Conservation (phyloP, 305 asterid species). For the Ilex paraguariensis region DNA sequence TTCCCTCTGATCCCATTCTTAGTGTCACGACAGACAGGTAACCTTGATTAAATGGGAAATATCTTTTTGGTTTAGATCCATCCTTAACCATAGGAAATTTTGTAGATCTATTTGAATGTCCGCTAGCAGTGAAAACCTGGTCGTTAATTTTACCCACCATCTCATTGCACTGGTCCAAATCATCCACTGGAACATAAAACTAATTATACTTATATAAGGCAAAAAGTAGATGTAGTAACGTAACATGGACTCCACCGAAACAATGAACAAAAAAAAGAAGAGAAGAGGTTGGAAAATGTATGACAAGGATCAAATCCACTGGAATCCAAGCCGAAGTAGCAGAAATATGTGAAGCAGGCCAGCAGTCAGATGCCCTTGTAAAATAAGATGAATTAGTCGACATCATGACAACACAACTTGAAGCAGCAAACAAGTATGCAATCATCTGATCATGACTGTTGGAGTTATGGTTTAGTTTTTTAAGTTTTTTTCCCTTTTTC, state of each 20-base stretch:
- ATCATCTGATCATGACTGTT: too few species aligned
- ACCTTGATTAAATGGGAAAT: conserved; percentile 89
- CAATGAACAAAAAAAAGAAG: conserved; percentile 3
- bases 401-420: too few species aligned
- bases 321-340: too few species aligned
- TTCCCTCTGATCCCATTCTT: conserved; percentile 88
- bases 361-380: too few species aligned
- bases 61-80: conserved; percentile 54
- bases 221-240: conserved; percentile 17
- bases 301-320: too few species aligned
- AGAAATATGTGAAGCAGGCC: too few species aligned
- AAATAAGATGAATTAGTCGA: too few species aligned
- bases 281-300: conserved; percentile 6
- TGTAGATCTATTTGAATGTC: conserved; percentile 36
- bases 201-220: too few species aligned
- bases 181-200: conserved; percentile 57
- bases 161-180: conserved; percentile 82
- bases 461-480: too few species aligned
- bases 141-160: conserved; percentile 70
- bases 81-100: conserved; percentile 44
- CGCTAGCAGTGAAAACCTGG: conserved; percentile 30
- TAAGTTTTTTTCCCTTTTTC: too few species aligned
- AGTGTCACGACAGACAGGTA: conserved; percentile 82
- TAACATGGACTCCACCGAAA: conserved; percentile 8
- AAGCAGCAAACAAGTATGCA: too few species aligned